Evolutionary conservation across 2,329 filamentous ascomycete genomes (phyloP).

Genomic region (Trichoderma cornu-damae): DNA sequence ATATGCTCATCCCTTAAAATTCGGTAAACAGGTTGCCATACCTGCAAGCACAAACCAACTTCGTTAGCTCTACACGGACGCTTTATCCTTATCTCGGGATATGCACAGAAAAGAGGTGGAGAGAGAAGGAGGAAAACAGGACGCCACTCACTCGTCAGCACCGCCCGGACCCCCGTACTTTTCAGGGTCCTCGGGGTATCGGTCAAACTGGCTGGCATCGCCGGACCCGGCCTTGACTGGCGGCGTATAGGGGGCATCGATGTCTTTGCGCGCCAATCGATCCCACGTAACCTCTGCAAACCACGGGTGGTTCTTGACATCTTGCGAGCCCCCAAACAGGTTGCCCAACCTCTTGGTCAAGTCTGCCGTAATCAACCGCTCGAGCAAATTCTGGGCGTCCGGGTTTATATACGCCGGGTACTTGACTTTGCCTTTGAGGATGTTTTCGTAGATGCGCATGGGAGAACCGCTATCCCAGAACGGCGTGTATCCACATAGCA

Average conservation of each 20-base stretch:
- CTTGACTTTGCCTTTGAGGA: constrained; percentile 90
- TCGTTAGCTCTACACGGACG: background rate
- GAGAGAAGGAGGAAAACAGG: too few relatives aligned
- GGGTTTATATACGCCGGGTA: constrained; percentile 94
- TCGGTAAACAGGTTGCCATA: constrained; percentile 71
- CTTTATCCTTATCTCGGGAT: too few relatives aligned
- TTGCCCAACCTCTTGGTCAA: constrained; percentile 94
- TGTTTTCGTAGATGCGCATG: constrained; percentile 99
- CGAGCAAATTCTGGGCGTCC: constrained; percentile 87
- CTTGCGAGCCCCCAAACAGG: constrained; percentile 79
- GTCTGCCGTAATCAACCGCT: constrained; percentile 89
- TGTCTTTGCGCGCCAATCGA: constrained; percentile 86
- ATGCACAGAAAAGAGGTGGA: too few relatives aligned
- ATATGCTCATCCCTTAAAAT: constrained; percentile 48
- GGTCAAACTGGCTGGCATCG: constrained; percentile 95
- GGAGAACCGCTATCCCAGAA: constrained; percentile 98
- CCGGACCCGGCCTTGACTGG: constrained; percentile 90
- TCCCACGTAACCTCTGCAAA: constrained; percentile 99
- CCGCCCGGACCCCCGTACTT: constrained; percentile 70
- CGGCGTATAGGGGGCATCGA: constrained; percentile 95
- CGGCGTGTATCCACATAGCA: constrained; percentile 97
- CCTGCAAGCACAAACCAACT: constrained; percentile 38
- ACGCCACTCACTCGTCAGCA: constrained; percentile 72
- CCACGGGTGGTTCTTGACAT: constrained; percentile 95
- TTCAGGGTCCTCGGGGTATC: constrained; percentile 95